Evolutionary conservation across 1,284 basidiomycete genomes (phyloP), one percentile per base, ranked within the genome.

Genomic region (Heterobasidion irregulare): DNA sequence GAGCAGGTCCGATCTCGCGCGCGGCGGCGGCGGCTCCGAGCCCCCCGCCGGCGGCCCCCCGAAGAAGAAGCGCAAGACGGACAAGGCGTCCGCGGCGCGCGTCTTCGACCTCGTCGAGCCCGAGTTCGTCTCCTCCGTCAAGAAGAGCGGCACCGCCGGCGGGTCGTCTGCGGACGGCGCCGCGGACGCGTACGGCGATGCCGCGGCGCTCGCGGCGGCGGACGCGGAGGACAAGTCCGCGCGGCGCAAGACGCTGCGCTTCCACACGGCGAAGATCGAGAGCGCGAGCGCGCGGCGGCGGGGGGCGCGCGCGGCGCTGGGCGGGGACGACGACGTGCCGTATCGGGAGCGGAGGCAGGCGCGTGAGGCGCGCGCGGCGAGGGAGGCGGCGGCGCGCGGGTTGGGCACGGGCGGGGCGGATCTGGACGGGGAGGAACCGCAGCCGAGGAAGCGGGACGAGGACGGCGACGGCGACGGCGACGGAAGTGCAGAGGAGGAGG

Each of bases 261-360:
- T 98, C 83, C 84, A 96, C 65, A 88, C 88, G 0, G 82, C 90
- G 49, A 84, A 84, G 64, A 89, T 92, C 58, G 91, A 92, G 68
- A 85, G 83, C 61, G 74, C 86, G 12, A 78, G 81, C 56, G 83
- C 86, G 10, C 75, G 87, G 51, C 76, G 89, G 52, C 83, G 84
- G 55, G 84, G 84, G 45, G 90, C 90, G 10, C 77, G 81, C 59
- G 48, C 58, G 66, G 73, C 71, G 67, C 63, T 79, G 41, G 86
- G 88, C 49, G 91, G 91, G 26, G 94, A 98, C 68, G 94, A 96
- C 64, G 95, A 98, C 66, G 76, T 94, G 54, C 92, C 92, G 19
- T 90, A 92, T 64, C 77, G 78, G 45, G 86, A 88, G 61, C 75
- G 85, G 47, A 76, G 74, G 70, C 83, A 78, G 67, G 78, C 80